Base-by-base conservation (phyloP, 2,329 filamentous ascomycete species). In the Lojkania enalia region DNA sequence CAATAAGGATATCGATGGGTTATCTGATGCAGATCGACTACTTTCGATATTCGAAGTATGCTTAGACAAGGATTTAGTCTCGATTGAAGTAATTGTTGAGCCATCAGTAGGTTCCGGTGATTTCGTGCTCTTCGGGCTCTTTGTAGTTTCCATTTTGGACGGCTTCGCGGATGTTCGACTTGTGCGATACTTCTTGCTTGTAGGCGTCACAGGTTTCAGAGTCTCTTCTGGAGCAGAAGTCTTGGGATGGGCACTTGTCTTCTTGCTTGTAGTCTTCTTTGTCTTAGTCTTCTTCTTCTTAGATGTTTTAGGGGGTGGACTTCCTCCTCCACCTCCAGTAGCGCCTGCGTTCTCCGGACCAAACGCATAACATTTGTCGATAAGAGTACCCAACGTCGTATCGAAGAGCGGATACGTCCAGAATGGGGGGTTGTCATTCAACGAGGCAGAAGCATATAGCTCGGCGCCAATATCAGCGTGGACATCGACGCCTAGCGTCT, bases 281-380 rank as follows among this genome's bases (percentile, higher is more conserved):
- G 19, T 9, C 36, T 39, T 39, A 5, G 20, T 13, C 15, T 39
- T 39, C 21, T 25, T 39, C 21, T 19, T 9, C 36, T 39, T 39
- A 6, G 36, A 12, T 21, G 36, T n/a, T n/a, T n/a, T n/a, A n/a
- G 36, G 20, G 19, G 5, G 70, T 72, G 15, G 33, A 7, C 19
- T 19, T 9, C 9, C 15, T 15, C 16, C 33, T 20, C 19, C 16
- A 11, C 33, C 19, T 7, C 23, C 23, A 27, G 23, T 27, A 33
- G 33, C 9, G 5, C 21, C 9, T 9, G 39, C 44, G 20, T 49
- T 48, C 5, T 42, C 20, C 5, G 48, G 42, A 18, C 51, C 53
- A 35, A 57, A 57, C 5, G 51, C 48, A 5, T 50, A 25, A 30
- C 53, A 57, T 15, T 46, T 50, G 12, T 37, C 42, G 25, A 52